Evolutionary conservation across 441 rosid genomes (phyloP).

Genomic region (Jatropha multifida): DNA sequence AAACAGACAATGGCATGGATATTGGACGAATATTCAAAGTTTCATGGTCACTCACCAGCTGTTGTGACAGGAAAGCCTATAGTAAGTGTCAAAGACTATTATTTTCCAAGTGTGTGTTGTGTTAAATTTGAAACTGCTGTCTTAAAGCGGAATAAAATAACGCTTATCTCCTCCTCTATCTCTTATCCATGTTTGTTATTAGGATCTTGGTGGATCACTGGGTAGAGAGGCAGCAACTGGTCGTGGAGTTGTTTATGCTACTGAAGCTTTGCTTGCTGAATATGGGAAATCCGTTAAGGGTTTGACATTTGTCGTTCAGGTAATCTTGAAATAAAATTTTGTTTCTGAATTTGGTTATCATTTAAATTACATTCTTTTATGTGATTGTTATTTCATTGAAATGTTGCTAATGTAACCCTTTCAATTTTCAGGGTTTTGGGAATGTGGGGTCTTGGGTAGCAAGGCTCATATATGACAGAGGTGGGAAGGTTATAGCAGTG

Average conservation of each 20-base stretch:
- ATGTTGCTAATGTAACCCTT: not conserved
- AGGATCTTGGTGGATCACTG: constrained; percentile 99
- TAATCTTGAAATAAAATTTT: constrained; percentile 17
- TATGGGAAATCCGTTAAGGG: constrained; percentile 72
- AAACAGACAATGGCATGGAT: constrained; percentile 97
- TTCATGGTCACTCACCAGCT: constrained; percentile 97
- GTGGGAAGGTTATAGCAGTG: constrained; percentile 88
- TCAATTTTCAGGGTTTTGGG: constrained; percentile 71
- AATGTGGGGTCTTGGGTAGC: constrained; percentile 98
- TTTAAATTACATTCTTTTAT: not conserved
- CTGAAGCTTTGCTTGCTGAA: constrained; percentile 92
- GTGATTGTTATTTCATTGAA: not conserved
- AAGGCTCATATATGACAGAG: constrained; percentile 75
- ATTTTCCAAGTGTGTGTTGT: constrained; percentile 14
- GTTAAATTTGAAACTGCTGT: constrained; percentile 4
- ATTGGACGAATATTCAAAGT: constrained; percentile 95
- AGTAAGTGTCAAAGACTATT: constrained; percentile 41
- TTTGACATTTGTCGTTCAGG: constrained; percentile 87
- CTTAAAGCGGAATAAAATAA: not conserved
- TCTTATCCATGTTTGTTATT: constrained; percentile 22
- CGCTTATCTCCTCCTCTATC: not conserved
- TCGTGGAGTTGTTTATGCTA: constrained; percentile 83
- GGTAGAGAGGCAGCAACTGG: constrained; percentile 99
- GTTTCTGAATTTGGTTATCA: not conserved
- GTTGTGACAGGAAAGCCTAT: constrained; percentile 95